These are phyloP conservation scores for Lipomyces anomalus DNA, from an alignment of 805 yeast genomes.

Conservation along the genomic window DNA sequence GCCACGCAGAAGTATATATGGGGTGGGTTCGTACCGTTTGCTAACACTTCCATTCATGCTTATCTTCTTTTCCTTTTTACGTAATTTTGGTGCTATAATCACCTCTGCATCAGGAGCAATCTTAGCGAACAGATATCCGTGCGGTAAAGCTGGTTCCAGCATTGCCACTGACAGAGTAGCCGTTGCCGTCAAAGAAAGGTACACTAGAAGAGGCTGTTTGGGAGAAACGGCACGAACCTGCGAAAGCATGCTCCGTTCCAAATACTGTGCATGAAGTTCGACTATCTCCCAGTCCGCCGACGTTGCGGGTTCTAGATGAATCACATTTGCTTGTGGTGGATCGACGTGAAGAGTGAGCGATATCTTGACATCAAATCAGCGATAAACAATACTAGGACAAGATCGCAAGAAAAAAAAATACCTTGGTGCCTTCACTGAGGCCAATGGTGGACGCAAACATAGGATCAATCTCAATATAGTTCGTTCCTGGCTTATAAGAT, in stretches of 20 bases:
- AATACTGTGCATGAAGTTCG: slow-evolving; percentile 68
- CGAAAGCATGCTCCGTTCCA: slow-evolving; percentile 67
- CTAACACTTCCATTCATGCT: background rate
- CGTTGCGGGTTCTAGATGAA: slow-evolving; percentile 72
- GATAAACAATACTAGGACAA: background rate
- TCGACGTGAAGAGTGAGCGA: slow-evolving; percentile 45
- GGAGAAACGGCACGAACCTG: slow-evolving; percentile 73
- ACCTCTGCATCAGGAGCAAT: slow-evolving; percentile 62
- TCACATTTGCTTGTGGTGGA: slow-evolving; percentile 49
- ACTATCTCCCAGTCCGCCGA: slow-evolving; percentile 86
- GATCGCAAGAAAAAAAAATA: slow-evolving; percentile 8
- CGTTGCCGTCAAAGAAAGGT: slow-evolving; percentile 54
- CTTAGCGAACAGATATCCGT: slow-evolving; percentile 39
- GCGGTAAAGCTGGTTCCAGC: slow-evolving; percentile 39
- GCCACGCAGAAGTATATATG: background rate
- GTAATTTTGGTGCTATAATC: slow-evolving; percentile 64
- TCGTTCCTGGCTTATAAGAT: slow-evolving; percentile 21
- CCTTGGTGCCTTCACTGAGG: slow-evolving; percentile 40
- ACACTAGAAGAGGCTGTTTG: slow-evolving; percentile 48
- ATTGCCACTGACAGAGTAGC: slow-evolving; percentile 54
- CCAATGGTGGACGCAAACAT: slow-evolving; percentile 51
- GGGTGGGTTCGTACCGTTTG: background rate
- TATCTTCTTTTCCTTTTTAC: slow-evolving; percentile 29
- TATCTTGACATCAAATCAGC: slow-evolving; percentile 24
- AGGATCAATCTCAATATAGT: slow-evolving; percentile 58